Evolutionary conservation across 1,139 yeast genomes (phyloP), one percentile per base, ranked within the genome.

Genomic region (Candida neerlandica): DNA sequence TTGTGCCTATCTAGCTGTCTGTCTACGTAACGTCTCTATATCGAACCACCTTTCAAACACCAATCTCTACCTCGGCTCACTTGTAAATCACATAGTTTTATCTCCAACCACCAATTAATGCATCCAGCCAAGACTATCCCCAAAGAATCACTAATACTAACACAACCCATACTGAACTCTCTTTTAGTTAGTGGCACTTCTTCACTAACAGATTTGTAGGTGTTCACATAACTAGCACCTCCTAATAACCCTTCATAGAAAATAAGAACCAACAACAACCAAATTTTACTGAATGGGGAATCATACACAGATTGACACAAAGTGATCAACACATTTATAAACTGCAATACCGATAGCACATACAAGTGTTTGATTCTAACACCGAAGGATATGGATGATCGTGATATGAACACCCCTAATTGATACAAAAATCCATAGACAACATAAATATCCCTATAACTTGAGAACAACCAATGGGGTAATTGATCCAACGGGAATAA

Each of bases 151-250:
- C 97, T 89, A 52, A 92, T 82, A 0, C 96, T 91, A 0, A 91
- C 96, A n/a, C 96, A 82, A 1, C 97, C 98, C 81, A 94, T 80
- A 5, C 95, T 85, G 63, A 92, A 91, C 62, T 94, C 98, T 47
- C 96, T 75, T 51, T 83, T 81, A 0, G 69, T 58, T 14, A 70
- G 63, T 0, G 81, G 70, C 0, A 84, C 77, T 1, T 81, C 75
- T 54, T 90, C 96, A 43, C 88, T 78, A 0, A 91, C 94, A 14
- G 83, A 75, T 73, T 86, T 74, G 60, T 89, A 94, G 0, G 97
- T 91, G 61, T 92, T 92, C 46, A 89, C 95, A 62, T 94, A 94
- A 21, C 94, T 84, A 2, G 88, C 81, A 1, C 99, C 98, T 1
- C 98, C 98, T 10, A 94, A 71, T 18, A 94, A 73, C 0, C 94